Percentiles rank a stretch among this genome's conserved stretches.
Evolutionary conservation across 2,329 filamentous ascomycete genomes (phyloP).

Genomic region (Plectosphaerella cucumerina): DNA sequence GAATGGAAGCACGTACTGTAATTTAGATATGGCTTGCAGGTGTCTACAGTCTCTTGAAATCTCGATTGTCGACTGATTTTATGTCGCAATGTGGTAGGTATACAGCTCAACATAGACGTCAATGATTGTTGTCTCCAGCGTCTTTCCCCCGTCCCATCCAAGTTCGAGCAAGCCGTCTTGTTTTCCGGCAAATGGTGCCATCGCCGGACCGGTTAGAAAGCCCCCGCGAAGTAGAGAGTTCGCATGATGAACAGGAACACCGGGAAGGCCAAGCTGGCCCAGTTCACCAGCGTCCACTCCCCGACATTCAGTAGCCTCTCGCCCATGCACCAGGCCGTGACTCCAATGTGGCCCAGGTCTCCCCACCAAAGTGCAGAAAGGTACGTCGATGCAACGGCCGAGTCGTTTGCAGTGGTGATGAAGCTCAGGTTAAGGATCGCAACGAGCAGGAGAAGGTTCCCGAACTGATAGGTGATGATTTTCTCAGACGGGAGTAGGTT

Average conservation of each 20-base stretch:
- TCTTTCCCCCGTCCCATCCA: no score
- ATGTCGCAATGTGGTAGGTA: no score
- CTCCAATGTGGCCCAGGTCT: slow-evolving; percentile 1
- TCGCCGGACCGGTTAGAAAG: no score
- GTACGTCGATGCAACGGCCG: background rate
- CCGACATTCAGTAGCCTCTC: background rate
- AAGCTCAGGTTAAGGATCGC: background rate
- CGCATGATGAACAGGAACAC: background rate
- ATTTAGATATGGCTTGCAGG: no score
- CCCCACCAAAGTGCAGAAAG: slow-evolving; percentile 2
- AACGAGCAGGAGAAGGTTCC: background rate
- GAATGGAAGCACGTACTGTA: no score
- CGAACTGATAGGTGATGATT: background rate
- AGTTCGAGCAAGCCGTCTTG: no score
- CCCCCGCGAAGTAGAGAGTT: background rate
- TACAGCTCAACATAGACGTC: no score
- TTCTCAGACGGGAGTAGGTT: background rate
- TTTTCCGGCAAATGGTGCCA: no score
- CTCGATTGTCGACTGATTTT: no score
- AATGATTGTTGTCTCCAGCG: no score
- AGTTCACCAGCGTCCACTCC: slow-evolving; percentile 1
- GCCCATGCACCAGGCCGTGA: slow-evolving; percentile 2
- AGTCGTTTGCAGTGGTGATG: background rate
- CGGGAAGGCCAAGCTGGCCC: background rate
- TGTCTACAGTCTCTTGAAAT: no score